Base-by-base conservation (phyloP, 1,284 basidiomycete genomes). In the Melampsora americana region DNA sequence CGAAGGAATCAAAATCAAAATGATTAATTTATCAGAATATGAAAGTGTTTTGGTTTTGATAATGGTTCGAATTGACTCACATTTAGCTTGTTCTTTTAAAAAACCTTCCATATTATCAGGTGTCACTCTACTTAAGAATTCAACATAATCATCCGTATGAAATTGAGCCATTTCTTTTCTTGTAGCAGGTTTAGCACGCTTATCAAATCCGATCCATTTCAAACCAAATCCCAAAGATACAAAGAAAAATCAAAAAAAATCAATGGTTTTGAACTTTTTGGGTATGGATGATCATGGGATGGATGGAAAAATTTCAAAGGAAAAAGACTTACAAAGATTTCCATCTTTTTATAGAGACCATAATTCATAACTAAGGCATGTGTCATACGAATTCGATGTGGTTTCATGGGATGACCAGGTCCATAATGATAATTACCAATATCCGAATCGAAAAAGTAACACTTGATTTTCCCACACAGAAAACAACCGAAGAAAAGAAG, bases 311-410 rank as follows among this genome's bases (percentile, higher is more conserved):
- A n/a, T n/a, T n/a, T n/a, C n/a, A n/a, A n/a, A n/a, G n/a, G n/a
- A n/a, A n/a, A n/a, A 46, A 18, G 64, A 67, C 65, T 42, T 67
- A 83, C 82, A 68, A 84, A 84, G 78, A 84, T 84, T 79, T 84
- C 84, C 84, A 84, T 76, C 23, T 76, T 81, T 72, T 83, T 84
- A 80, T 84, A 83, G n/a, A 84, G 78, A 26, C 95, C 95, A 82
- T 98, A 99, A 85, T 99, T 99, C 96, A 99, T 99, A 74, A 99
- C 95, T 53, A 99, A 87, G 11, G 94, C 95, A 84, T 99, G 96
- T 82, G 95, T 97, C 96, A 99, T 99, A 80, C 95, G 90, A 86
- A 99, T 97, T 28, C 95, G 87, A 28, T 93, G 95, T 14, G 95
- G 94, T 83, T 97, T 96, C 93, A 96, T 96, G 0, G 83, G 84